These are phyloP conservation scores for Colletotrichum incanum DNA, from an alignment of 2,329 filamentous ascomycete species.

Conservation along the genomic window DNA sequence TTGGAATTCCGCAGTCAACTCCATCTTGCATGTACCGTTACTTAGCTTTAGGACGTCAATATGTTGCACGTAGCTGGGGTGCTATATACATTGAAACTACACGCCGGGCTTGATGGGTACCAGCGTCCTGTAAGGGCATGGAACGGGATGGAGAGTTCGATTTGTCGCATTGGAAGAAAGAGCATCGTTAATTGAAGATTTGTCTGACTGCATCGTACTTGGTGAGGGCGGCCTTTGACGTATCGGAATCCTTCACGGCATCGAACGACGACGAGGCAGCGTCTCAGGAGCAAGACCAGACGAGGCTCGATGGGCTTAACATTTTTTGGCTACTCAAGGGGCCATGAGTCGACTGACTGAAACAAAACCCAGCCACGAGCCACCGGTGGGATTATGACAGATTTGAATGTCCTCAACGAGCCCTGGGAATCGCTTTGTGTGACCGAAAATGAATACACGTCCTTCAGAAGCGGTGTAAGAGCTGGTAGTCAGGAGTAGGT, in stretches of 20 bases:
- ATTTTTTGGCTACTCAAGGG: neutral
- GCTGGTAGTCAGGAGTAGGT: neutral
- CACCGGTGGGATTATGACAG: neutral
- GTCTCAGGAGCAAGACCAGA: constrained; percentile 3
- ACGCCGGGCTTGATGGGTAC: constrained; percentile 1
- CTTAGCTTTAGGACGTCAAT: constrained; percentile 2
- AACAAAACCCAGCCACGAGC: neutral
- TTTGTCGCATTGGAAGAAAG: neutral
- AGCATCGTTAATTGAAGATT: neutral
- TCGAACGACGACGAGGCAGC: neutral
- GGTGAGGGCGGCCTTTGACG: neutral
- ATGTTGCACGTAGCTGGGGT: neutral
- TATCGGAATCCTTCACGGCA: neutral
- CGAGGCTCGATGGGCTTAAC: neutral
- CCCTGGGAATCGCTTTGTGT: neutral
- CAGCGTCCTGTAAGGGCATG: constrained; percentile 1
- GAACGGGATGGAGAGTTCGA: constrained; percentile 9
- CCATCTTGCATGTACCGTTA: constrained; percentile 25
- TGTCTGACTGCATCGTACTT: neutral
- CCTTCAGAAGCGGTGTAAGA: constrained; percentile 5
- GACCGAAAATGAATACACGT: neutral
- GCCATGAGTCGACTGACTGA: neutral
- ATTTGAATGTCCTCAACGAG: neutral
- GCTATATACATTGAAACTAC: neutral
- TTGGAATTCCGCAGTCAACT: constrained; percentile 15